Percentiles rank a stretch among this genome's conserved stretches.
These are phyloP conservation scores for Nigrospora oryzae DNA, from an alignment of 2,329 filamentous ascomycete genomes.

Conservation along the genomic window DNA sequence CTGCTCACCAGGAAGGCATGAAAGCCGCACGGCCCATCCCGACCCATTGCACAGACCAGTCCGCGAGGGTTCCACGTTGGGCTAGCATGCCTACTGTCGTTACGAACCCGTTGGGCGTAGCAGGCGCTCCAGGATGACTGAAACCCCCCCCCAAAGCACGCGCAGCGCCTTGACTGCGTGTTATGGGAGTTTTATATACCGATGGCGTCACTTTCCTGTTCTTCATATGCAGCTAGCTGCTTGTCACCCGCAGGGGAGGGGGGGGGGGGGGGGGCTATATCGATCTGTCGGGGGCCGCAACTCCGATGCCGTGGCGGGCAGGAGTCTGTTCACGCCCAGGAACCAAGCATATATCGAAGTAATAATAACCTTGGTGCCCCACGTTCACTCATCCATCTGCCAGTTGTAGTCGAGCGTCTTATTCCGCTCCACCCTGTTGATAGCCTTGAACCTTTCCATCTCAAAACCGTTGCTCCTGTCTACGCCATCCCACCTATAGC, in stretches of 20 bases:
- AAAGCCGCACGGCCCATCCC: background rate
- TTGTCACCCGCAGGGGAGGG: background rate
- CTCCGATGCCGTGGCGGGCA: background rate
- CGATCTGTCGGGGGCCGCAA: background rate
- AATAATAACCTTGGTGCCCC: too few relatives aligned
- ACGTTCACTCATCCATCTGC: constrained; percentile 80
- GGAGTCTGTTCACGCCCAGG: background rate
- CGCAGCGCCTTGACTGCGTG: too few relatives aligned
- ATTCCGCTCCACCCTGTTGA: constrained; percentile 69
- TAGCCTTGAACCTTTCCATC: constrained; percentile 80
- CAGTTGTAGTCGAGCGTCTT: constrained; percentile 82
- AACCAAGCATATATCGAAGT: constrained; percentile 3
- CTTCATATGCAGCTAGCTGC: too few relatives aligned
- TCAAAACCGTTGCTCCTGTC: constrained; percentile 93
- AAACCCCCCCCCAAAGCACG: too few relatives aligned
- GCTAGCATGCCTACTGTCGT: too few relatives aligned
- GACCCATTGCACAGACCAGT: too few relatives aligned
- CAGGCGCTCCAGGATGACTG: too few relatives aligned
- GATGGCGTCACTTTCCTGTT: too few relatives aligned
- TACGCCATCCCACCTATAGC: constrained; percentile 94
- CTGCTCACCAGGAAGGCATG: constrained; percentile 32
- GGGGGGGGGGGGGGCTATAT: background rate
- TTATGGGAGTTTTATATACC: too few relatives aligned
- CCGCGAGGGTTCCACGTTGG: too few relatives aligned
- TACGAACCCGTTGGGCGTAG: too few relatives aligned